A percentile compares a stretch with the other conserved stretches of the same genome.
phyloP scores from a whole-genome alignment of 805 yeast species.

The Debaryomyces maramus region DNA sequence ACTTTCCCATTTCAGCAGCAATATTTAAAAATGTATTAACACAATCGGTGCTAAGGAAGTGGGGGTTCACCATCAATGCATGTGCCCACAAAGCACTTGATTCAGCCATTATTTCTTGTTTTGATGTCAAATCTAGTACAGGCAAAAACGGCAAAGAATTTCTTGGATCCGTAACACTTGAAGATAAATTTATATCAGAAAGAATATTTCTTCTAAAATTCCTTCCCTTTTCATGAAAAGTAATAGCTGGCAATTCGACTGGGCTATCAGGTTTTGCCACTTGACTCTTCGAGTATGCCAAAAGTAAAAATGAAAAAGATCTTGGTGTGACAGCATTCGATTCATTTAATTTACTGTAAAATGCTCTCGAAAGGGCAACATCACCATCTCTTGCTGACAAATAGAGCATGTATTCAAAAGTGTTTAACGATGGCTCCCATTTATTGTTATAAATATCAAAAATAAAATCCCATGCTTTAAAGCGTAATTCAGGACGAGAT shows the following conservation, averaged over 20 bases:
- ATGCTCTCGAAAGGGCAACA: slow-evolving; percentile 64
- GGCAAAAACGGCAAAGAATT: slow-evolving; percentile 72
- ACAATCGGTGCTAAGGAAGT: slow-evolving; percentile 39
- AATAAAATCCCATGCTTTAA: slow-evolving; percentile 77
- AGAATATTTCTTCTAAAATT: slow-evolving; percentile 48
- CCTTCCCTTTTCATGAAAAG: slow-evolving; percentile 47
- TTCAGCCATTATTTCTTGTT: slow-evolving; percentile 60
- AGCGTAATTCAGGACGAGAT: slow-evolving; percentile 44
- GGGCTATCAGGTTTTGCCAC: slow-evolving; percentile 13
- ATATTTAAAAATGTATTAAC: slow-evolving; percentile 56
- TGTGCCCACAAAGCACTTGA: slow-evolving; percentile 74
- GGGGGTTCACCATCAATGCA: slow-evolving; percentile 45
- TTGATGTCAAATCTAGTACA: slow-evolving; percentile 37
- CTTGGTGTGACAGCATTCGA: slow-evolving; percentile 34
- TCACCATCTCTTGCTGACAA: slow-evolving; percentile 83
- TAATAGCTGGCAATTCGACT: slow-evolving; percentile 32
- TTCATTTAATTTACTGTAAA: slow-evolving; percentile 50
- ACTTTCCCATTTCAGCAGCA: slow-evolving; percentile 33
- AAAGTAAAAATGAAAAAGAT: slow-evolving; percentile 46
- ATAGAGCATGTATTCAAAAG: slow-evolving; percentile 69
- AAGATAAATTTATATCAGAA: slow-evolving; percentile 19
- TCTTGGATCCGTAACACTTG: background rate
- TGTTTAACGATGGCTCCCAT: slow-evolving; percentile 45
- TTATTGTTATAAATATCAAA: slow-evolving; percentile 55
- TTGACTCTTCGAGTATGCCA: slow-evolving; percentile 48